Base-by-base conservation (phyloP, 768 basidiomycete species). In the Leccinellum albellum region DNA sequence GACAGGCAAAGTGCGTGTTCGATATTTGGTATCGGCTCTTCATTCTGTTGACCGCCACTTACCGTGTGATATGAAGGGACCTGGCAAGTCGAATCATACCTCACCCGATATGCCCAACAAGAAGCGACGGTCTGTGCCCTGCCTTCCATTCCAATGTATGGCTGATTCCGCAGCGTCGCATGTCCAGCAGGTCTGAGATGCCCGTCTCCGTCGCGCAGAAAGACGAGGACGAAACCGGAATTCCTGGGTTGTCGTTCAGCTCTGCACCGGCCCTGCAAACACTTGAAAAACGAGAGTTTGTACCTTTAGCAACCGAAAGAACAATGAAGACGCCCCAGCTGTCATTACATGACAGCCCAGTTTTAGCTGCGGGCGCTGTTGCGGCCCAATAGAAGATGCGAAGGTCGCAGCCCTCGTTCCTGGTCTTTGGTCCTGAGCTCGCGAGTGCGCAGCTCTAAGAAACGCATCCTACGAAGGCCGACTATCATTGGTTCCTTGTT, bases 71-170 rank as follows among this genome's bases (percentile, higher is more conserved):
- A 45, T 67, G 68, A 82, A 89, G 86, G 82, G 77, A 51, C 70
- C 77, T 42, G 80, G 82, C 64, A 88, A 87, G 65, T 81, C 85
- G 31, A 79, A 73, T 60, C 79, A 86, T 59, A 74, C 79, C 5
- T 84, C 86, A 6, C 81, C 86, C 10, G 87, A 89, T 58, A 76
- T 83, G 74, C 88, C 88, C n/a, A 86, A 86, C 67, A 90, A 90
- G 79, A 87, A 86, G 70, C 82, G 83, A 83, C 86, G 87, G 88
- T 89, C 76, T 75, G 85, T 85, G 65, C 64, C 66, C 68, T 66
- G 61, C 54, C 32, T 32, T 56, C 32, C 26, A 14, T 28, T 3
- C n/a, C 29, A 54, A 37, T 51, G 50, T 65, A 57, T 53, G 60
- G 59, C 66, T 73, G 64, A 69, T 59, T 57, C 65, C 67, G 62